These are phyloP conservation scores for Pseudonectria foliicola DNA, from an alignment of 2,329 filamentous ascomycete species.

Conservation along the genomic window DNA sequence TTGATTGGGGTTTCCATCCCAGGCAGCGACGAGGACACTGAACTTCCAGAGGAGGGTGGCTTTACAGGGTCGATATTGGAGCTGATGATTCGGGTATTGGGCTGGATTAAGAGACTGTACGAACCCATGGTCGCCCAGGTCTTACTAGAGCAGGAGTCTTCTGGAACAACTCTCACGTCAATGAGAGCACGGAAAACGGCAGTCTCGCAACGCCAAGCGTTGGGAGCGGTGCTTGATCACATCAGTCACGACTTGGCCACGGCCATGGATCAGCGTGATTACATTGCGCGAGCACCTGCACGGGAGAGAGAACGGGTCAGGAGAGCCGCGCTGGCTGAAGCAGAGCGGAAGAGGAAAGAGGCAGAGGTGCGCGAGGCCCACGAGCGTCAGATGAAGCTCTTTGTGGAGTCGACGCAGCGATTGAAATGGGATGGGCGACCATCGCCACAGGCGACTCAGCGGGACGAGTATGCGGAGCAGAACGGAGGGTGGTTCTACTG, in stretches of 20 bases:
- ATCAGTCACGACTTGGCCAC: background rate
- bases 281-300: constrained; percentile 1
- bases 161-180: background rate
- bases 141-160: no score
- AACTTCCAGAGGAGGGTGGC: constrained; percentile 4
- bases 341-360: constrained; percentile 3
- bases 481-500: constrained; percentile 18
- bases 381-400: constrained; percentile 5
- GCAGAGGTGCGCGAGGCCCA: constrained; percentile 1
- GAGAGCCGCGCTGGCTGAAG: constrained; percentile 1
- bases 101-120: constrained; percentile 13
- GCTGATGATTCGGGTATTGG: constrained; percentile 7
- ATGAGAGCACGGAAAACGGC: constrained; percentile 5
- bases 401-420: constrained; percentile 3
- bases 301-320: constrained; percentile 3
- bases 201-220: background rate
- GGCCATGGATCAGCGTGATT: constrained; percentile 6
- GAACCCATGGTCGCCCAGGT: constrained; percentile 5
- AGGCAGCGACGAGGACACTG: background rate
- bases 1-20: constrained; percentile 8
- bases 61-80: constrained; percentile 15
- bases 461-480: constrained; percentile 12
- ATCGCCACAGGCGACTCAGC: background rate
- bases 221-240: constrained; percentile 4
- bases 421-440: constrained; percentile 1